Conservation (phyloP, 768 basidiomycete genomes). For the Tricholoma terreum region DNA sequence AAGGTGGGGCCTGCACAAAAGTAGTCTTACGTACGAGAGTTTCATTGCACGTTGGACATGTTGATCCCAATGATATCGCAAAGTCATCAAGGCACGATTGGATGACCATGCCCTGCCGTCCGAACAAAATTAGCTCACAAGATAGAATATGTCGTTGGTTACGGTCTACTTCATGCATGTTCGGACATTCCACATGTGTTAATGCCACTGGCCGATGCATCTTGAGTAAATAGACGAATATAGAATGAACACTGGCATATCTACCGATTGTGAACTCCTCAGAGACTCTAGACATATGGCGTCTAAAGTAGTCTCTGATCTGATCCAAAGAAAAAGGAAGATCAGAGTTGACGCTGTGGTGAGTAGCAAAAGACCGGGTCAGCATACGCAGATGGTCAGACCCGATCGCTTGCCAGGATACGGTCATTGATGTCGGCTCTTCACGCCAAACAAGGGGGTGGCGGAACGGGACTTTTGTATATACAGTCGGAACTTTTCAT, state of each 20-base stretch:
- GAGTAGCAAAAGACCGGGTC: not conserved
- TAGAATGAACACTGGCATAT: constrained; percentile 1
- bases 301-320: constrained; percentile 1
- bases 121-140: not conserved
- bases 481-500: too few relatives aligned
- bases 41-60: not conserved
- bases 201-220: not conserved
- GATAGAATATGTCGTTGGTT: not conserved
- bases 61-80: not conserved
- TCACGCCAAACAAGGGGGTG: too few relatives aligned
- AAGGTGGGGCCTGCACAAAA: not conserved
- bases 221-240: not conserved
- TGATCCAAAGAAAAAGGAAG: constrained; percentile 1
- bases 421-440: not conserved
- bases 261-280: not conserved
- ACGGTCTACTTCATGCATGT: not conserved
- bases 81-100: not conserved
- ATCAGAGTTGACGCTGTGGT: not conserved
- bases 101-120: not conserved
- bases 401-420: not conserved
- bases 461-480: too few relatives aligned
- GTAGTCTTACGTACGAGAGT: not conserved
- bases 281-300: not conserved
- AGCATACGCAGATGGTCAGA: not conserved
- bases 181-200: not conserved